Evolutionary conservation across 73 alveolate genomes (phyloP), one percentile per base, ranked within the genome.

Genomic region (Paramecium sexaurelia): DNA sequence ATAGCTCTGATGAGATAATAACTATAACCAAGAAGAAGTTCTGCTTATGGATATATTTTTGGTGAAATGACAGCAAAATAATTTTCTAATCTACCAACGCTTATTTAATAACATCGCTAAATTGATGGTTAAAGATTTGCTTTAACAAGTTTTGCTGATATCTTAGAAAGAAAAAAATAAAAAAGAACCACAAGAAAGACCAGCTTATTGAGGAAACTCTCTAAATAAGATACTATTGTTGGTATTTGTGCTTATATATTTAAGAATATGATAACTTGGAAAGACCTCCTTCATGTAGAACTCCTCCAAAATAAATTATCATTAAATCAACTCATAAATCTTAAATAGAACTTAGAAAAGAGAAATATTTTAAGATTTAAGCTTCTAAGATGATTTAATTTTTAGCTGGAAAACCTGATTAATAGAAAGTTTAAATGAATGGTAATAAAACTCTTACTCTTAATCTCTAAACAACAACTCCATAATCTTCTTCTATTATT

Each of bases 391-490:
- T 56, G 75, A 20, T 17, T n/a, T 27, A 56, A 24, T 56, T 56
- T 56, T 56, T 56, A 56, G 75, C 75, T 24, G 83, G 83, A 61
- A 61, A 61, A 61, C 26, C 39, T 29, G 83, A 26, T 11, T 29
- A 26, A 24, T 61, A 6, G n/a, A 61, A 61, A 61, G 6, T 29
- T 4, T 29, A 22, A 61, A 61, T 32, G 10, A 51, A 51, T 51
- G 47, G 47, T 8, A 61, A 26, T 19, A 61, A 29, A 57, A 43
- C 82, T 27, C 20, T 27, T 13, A 57, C 82, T 57, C 24, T 24
- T 24, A 57, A 47, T 47, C 27, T 57, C 40, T 57, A 57, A 57
- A 9, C 37, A 57, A 57, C 82, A 57, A 57, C 82, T 57, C 82
- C 82, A 3, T 24, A 57, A 57, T 57, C 82, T 27, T 57, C 82